phyloP scores from a whole-genome alignment of 2,329 filamentous ascomycete genomes.

The Leptographium wingfieldii region DNA sequence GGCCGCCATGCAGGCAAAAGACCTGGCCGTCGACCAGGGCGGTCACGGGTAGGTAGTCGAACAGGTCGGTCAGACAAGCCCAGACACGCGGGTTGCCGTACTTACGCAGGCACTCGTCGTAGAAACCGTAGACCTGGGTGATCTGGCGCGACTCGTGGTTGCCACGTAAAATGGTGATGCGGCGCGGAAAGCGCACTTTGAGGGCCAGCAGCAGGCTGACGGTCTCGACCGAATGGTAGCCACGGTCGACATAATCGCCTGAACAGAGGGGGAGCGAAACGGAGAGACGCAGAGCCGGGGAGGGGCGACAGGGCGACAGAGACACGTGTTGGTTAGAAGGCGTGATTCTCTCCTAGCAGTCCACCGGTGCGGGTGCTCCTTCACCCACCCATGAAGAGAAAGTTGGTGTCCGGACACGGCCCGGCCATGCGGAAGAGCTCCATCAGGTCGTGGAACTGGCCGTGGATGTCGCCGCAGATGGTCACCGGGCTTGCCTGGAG shows the following conservation, averaged over 20 bases:
- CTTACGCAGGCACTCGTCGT: constrained; percentile 90
- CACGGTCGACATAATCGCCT: constrained; percentile 2
- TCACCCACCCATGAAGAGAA: background rate
- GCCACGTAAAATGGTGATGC: constrained; percentile 1
- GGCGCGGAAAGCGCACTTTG: background rate
- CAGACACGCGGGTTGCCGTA: background rate
- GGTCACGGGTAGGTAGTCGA: background rate
- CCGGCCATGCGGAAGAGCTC: constrained; percentile 1
- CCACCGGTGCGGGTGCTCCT: too few relatives aligned
- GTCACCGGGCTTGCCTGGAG: background rate
- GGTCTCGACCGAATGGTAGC: background rate
- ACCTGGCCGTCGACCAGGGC: background rate
- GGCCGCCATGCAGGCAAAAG: constrained; percentile 1
- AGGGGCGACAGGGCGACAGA: background rate
- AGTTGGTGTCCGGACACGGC: background rate
- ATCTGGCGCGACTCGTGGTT: constrained; percentile 77
- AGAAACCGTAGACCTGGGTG: constrained; percentile 98
- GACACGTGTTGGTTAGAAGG: background rate
- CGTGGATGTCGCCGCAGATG: constrained; percentile 1
- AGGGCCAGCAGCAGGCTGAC: background rate
- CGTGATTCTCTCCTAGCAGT: too few relatives aligned
- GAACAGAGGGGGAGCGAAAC: background rate
- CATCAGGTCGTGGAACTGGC: constrained; percentile 1
- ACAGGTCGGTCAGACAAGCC: background rate
- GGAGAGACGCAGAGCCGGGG: background rate